A percentile compares a stretch with the other conserved stretches of the same genome.
phyloP scores from a whole-genome alignment of 2,329 filamentous ascomycete genomes.

The Orbilia quercus region DNA sequence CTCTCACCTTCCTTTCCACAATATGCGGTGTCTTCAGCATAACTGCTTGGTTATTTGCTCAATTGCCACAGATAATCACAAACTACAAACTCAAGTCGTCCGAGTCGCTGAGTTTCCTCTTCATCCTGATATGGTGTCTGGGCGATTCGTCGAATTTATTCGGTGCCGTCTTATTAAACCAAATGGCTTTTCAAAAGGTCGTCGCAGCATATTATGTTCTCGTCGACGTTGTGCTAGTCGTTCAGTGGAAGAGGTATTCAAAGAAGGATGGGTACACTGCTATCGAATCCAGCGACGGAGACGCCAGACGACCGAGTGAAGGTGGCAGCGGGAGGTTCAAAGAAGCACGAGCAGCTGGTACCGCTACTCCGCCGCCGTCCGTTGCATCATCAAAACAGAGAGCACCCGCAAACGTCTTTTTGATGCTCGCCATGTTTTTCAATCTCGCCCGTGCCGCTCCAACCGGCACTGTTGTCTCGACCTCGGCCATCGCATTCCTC shows the following conservation, averaged over 20 bases:
- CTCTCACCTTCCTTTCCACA: conserved; percentile 72
- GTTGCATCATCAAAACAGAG: conserved; percentile 1
- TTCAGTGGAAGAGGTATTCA: conserved; percentile 76
- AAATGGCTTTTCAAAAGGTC: conserved; percentile 75
- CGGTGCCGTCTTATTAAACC: conserved; percentile 72
- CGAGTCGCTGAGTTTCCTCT: conserved; percentile 73
- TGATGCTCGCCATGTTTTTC: conserved; percentile 42
- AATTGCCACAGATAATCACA: conserved; percentile 76
- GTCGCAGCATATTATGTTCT: conserved; percentile 75
- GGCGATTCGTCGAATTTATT: conserved; percentile 71
- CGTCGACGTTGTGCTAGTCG: conserved; percentile 72
- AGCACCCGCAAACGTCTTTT: conserved; percentile 26
- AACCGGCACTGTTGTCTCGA: not conserved
- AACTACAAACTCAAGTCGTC: conserved; percentile 74
- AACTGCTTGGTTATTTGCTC: conserved; percentile 75
- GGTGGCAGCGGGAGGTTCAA: conserved; percentile 46
- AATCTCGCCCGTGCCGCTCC: conserved; percentile 45
- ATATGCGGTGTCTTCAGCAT: conserved; percentile 73
- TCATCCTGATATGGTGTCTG: conserved; percentile 74
- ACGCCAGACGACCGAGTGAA: conserved; percentile 61
- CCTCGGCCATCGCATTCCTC: conserved; percentile 16
- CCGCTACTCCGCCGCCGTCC: conserved; percentile 19
- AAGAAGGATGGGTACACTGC: conserved; percentile 57
- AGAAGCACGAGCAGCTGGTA: conserved; percentile 19
- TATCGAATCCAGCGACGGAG: conserved; percentile 58